Evolutionary conservation across 768 basidiomycete species (phyloP).

Genomic region (Lactarius pseudohatsudake): DNA sequence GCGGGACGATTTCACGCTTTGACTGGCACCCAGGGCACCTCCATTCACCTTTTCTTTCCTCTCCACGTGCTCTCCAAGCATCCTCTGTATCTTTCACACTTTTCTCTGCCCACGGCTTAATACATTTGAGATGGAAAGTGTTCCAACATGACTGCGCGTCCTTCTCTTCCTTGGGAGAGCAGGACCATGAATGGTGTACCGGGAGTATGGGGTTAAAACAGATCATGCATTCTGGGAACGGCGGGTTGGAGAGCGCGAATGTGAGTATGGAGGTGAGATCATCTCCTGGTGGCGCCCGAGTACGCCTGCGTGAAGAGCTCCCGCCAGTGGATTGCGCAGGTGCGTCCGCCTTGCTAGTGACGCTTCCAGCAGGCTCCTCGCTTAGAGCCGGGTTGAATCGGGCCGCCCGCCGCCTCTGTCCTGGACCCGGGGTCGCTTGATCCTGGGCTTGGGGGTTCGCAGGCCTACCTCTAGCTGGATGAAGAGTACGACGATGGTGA

Average conservation of each 20-base stretch:
- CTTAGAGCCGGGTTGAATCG: constrained; percentile 21
- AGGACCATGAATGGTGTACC: constrained; percentile 83
- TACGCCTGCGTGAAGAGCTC: constrained; percentile 11
- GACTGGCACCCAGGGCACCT: constrained; percentile 92
- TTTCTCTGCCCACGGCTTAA: constrained; percentile 83
- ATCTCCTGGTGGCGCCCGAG: constrained; percentile 37
- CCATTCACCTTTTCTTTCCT: constrained; percentile 76
- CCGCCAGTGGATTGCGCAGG: neutral
- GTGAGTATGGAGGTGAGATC: constrained; percentile 77
- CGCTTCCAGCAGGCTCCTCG: constrained; percentile 7
- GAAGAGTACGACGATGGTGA: neutral
- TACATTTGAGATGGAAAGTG: constrained; percentile 88
- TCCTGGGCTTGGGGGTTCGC: constrained; percentile 3
- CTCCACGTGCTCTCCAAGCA: constrained; percentile 72
- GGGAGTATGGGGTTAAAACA: constrained; percentile 83
- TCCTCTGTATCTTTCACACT: constrained; percentile 71
- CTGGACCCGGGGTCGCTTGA: neutral
- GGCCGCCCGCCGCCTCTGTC: constrained; percentile 12
- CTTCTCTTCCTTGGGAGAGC: constrained; percentile 50
- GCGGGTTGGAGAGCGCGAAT: constrained; percentile 61
- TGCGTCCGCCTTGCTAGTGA: neutral
- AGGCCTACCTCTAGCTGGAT: neutral
- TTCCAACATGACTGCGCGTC: constrained; percentile 78
- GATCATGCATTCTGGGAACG: constrained; percentile 77
- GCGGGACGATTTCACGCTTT: constrained; percentile 64